phyloP scores from a whole-genome alignment of 768 basidiomycete species.

The Leccinum sublutescens region DNA sequence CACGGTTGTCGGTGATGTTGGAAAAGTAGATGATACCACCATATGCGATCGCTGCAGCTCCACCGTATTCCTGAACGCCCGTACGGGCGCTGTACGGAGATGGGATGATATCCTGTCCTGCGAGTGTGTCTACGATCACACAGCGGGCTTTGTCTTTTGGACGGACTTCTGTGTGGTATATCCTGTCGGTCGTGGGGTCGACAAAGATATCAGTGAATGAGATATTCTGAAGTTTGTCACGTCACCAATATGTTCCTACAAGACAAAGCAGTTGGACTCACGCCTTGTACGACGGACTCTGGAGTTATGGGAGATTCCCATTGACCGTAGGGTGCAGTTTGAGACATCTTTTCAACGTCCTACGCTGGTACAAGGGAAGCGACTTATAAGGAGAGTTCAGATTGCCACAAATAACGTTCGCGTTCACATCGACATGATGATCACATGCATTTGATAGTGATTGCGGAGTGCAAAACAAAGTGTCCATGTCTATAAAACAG shows the following conservation, averaged over 20 bases:
- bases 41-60: constrained; percentile 56
- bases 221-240: background rate
- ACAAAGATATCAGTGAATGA: constrained; percentile 44
- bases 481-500: background rate
- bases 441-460: background rate
- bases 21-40: constrained; percentile 58
- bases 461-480: background rate
- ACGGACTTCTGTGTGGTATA: constrained; percentile 61
- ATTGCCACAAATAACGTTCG: background rate
- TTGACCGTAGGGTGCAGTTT: constrained; percentile 53
- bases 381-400: background rate
- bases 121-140: constrained; percentile 54
- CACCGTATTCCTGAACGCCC: constrained; percentile 72
- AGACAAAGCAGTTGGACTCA: constrained; percentile 24
- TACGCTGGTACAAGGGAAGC: background rate
- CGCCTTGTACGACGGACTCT: constrained; percentile 48
- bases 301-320: constrained; percentile 61
- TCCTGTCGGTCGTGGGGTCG: constrained; percentile 43
- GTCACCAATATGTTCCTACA: constrained; percentile 2
- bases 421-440: background rate
- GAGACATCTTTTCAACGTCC: constrained; percentile 13
- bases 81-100: constrained; percentile 55
- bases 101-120: constrained; percentile 49
- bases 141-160: constrained; percentile 54
- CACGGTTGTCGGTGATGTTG: constrained; percentile 48